Conservation (phyloP, 768 basidiomycete species). For the Galerina marginata region DNA sequence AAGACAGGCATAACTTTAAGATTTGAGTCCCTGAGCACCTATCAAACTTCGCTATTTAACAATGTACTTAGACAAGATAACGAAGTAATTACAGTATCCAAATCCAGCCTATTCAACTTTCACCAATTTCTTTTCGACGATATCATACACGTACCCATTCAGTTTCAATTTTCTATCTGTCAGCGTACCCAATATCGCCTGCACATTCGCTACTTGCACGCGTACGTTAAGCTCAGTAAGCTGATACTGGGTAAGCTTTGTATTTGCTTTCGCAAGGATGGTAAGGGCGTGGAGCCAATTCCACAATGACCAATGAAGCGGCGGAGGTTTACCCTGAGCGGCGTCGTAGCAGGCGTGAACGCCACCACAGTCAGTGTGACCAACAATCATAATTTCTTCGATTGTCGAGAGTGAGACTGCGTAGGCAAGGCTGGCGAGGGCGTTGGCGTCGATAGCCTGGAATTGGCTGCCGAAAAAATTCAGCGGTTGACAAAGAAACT, state of each 20-base stretch:
- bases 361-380: conserved; percentile 3
- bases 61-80: too few relatives aligned
- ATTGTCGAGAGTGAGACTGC: neutral
- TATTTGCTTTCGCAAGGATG: neutral
- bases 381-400: neutral
- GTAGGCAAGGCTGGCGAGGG: neutral
- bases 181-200: neutral
- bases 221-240: neutral
- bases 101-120: neutral
- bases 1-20: too few relatives aligned
- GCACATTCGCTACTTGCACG: neutral
- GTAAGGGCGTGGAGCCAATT: neutral
- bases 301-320: neutral
- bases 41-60: too few relatives aligned
- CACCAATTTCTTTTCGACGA: neutral
- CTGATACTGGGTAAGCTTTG: neutral
- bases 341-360: neutral
- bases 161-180: neutral
- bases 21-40: too few relatives aligned
- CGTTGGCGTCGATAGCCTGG: neutral
- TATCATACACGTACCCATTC: neutral
- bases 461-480: neutral
- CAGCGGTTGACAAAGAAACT: neutral
- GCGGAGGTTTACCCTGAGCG: neutral
- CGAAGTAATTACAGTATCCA: too few relatives aligned